phyloP scores from a whole-genome alignment of 257 asterid species.

The Penstemon barbatus region DNA sequence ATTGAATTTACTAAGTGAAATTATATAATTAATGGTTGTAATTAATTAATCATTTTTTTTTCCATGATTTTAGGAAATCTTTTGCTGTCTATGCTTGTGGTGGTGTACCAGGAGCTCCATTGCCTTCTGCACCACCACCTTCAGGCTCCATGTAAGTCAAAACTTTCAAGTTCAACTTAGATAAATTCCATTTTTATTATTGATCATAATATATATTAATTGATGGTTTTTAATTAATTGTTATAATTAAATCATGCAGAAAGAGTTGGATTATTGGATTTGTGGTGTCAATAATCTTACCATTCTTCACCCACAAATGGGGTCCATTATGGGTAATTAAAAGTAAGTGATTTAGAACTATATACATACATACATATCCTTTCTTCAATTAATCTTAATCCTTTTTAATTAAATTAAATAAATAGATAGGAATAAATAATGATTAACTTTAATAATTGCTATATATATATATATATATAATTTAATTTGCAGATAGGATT shows the following conservation, averaged over 20 bases:
- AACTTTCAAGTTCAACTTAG: neutral
- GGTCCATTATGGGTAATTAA: conserved; percentile 63
- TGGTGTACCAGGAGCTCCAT: conserved; percentile 47
- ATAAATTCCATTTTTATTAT: neutral
- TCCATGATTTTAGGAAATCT: conserved; percentile 33
- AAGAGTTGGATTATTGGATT: conserved; percentile 75
- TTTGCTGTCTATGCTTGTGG: conserved; percentile 34
- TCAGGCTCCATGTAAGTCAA: conserved; percentile 48
- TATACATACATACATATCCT: no score
- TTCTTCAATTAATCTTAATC: neutral
- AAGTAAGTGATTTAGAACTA: conserved; percentile 36
- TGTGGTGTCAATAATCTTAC: conserved; percentile 51
- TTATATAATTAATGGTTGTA: no score
- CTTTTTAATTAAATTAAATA: neutral
- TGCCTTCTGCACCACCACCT: conserved; percentile 54
- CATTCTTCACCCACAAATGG: conserved; percentile 62
- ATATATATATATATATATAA: neutral
- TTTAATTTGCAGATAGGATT: conserved; percentile 39
- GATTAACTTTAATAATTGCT: neutral
- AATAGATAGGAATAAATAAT: no score
- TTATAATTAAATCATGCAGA: conserved; percentile 30
- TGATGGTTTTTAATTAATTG: conserved; percentile 9
- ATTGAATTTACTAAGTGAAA: no score
- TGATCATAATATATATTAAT: neutral
- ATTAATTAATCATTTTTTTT: neutral